Percentiles rank a stretch among this genome's conserved stretches.
phyloP scores from a whole-genome alignment of 2,329 filamentous ascomycete species.

The Tympanopsis confertula region DNA sequence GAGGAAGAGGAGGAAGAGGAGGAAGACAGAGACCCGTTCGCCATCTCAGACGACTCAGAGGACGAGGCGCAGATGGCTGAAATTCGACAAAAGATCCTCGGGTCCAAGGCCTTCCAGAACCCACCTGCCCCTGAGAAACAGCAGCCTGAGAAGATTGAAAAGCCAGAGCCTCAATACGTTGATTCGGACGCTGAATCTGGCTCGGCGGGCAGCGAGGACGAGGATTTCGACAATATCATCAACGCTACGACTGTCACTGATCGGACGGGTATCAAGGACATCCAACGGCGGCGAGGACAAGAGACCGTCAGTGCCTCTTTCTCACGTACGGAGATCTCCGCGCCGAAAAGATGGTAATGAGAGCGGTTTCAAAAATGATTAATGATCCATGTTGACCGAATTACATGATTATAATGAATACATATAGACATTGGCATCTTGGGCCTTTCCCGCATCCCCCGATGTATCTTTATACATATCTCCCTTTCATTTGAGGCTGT shows the following conservation, averaged over 20 bases:
- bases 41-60: conserved; percentile 67
- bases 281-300: neutral
- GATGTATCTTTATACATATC: too few relatives aligned
- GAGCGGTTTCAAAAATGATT: too few relatives aligned
- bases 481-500: too few relatives aligned
- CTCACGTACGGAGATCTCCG: neutral
- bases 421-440: too few relatives aligned
- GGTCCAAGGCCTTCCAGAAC: conserved; percentile 70
- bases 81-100: conserved; percentile 77
- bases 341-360: conserved; percentile 1
- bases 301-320: neutral
- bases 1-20: conserved; percentile 29
- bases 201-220: conserved; percentile 51
- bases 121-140: conserved; percentile 31
- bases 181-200: conserved; percentile 61
- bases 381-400: too few relatives aligned
- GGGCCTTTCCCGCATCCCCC: too few relatives aligned
- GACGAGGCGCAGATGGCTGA: conserved; percentile 85
- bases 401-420: too few relatives aligned
- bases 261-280: conserved; percentile 44
- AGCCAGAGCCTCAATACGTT: conserved; percentile 34
- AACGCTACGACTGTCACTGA: conserved; percentile 84
- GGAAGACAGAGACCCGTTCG: conserved; percentile 54
- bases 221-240: conserved; percentile 86
- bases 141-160: conserved; percentile 47